A percentile compares a stretch with the other conserved stretches of the same genome.
Conservation (phyloP, 306 rosid species). For the Gillenia trifoliata region DNA sequence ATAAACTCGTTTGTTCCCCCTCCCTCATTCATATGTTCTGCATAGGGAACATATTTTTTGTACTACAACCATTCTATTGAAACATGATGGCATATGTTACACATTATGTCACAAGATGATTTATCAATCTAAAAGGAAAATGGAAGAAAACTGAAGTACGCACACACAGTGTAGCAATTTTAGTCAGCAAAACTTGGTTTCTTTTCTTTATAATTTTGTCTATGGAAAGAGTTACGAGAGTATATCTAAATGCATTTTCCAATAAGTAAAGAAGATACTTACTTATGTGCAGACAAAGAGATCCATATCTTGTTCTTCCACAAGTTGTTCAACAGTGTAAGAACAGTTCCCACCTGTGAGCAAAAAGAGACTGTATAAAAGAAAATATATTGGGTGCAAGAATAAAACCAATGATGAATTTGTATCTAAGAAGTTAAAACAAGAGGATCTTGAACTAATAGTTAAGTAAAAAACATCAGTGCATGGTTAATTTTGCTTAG, state of each 20-base stretch:
- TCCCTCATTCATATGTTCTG: not conserved
- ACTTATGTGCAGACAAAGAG: slow-evolving; percentile 48
- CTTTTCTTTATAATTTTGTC: no score
- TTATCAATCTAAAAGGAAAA: no score
- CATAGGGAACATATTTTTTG: no score
- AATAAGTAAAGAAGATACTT: slow-evolving; percentile 31
- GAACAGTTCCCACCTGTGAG: slow-evolving; percentile 59
- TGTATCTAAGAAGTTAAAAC: no score
- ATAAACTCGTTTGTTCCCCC: not conserved
- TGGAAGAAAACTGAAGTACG: not conserved
- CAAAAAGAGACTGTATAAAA: slow-evolving; percentile 6
- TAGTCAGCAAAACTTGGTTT: no score
- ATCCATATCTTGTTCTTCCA: slow-evolving; percentile 73
- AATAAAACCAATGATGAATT: not conserved
- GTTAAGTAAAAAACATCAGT: no score
- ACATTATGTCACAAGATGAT: not conserved
- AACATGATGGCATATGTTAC: not conserved
- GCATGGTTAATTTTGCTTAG: no score
- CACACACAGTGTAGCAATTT: no score
- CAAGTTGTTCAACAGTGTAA: slow-evolving; percentile 68
- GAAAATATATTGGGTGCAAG: slow-evolving; percentile 1
- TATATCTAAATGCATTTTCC: not conserved
- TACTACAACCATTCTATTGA: not conserved
- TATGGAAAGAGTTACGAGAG: not conserved
- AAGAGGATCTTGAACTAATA: no score